Evolutionary conservation across 306 rosid species (phyloP).

Genomic region (Prunus kanzakura): DNA sequence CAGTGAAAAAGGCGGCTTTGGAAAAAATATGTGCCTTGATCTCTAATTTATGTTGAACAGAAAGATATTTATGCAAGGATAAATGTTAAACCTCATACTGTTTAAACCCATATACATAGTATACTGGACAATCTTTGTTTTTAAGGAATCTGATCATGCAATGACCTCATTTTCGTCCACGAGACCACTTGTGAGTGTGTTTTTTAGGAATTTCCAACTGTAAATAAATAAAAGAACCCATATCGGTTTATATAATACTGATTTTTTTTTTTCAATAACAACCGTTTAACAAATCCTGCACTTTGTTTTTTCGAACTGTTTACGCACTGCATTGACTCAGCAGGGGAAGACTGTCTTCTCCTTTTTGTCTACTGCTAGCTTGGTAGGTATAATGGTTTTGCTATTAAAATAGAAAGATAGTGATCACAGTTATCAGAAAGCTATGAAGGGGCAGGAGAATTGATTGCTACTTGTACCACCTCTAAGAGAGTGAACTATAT

Average conservation of each 20-base stretch:
- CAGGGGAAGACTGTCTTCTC: background rate
- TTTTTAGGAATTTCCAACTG: background rate
- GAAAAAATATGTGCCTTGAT: background rate
- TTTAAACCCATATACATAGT: background rate
- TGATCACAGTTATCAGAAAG: constrained; percentile 23
- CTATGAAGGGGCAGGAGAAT: constrained; percentile 35
- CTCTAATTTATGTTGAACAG: background rate
- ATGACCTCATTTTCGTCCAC: background rate
- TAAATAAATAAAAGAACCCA: background rate
- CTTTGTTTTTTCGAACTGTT: background rate
- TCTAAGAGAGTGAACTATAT: constrained; percentile 38
- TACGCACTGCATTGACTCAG: background rate
- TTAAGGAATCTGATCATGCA: background rate
- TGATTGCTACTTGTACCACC: constrained; percentile 9
- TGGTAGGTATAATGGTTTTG: background rate
- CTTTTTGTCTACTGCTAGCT: background rate
- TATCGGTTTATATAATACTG: background rate
- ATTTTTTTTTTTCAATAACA: background rate
- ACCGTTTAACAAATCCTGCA: background rate
- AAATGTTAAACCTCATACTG: background rate
- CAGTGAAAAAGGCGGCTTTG: background rate
- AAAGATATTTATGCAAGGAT: background rate
- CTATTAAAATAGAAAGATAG: background rate
- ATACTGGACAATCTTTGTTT: no score
- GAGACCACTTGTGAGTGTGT: background rate